These are phyloP conservation scores for Malus hybrid DNA, from an alignment of 331 rosid genomes.

Conservation along the genomic window DNA sequence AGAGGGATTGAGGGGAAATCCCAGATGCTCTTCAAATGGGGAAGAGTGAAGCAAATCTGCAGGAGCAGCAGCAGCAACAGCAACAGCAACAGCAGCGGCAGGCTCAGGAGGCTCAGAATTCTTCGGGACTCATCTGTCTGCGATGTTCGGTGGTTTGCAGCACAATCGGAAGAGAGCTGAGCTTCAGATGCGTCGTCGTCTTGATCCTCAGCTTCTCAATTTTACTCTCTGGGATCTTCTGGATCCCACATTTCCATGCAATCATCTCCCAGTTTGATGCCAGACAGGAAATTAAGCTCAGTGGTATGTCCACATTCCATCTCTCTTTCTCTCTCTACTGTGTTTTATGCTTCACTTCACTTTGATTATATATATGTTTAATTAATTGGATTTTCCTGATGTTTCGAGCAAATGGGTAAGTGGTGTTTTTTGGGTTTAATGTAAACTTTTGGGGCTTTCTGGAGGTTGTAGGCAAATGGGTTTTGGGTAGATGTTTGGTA, in stretches of 20 bases:
- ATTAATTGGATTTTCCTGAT: neutral
- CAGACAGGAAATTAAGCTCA: conserved; percentile 42
- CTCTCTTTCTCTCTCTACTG: neutral
- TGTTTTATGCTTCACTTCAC: neutral
- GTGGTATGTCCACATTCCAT: conserved; percentile 35
- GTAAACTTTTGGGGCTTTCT: neutral
- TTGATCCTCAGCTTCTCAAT: conserved; percentile 49
- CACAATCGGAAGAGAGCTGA: conserved; percentile 30
- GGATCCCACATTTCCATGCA: conserved; percentile 50
- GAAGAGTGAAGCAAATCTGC: conserved; percentile 53
- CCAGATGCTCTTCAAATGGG: conserved; percentile 97
- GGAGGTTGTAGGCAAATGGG: neutral
- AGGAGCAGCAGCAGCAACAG: neutral
- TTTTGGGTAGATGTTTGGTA: neutral
- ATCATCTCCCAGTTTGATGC: conserved; percentile 45
- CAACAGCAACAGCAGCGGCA: neutral
- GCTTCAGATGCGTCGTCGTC: conserved; percentile 59
- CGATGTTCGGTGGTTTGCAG: conserved; percentile 33
- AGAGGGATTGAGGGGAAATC: conserved; percentile 13
- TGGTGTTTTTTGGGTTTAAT: neutral
- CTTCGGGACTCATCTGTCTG: conserved; percentile 33
- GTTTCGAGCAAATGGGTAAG: neutral
- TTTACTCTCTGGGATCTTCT: conserved; percentile 64
- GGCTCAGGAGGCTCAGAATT: conserved; percentile 14
- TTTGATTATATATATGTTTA: neutral